Evolutionary conservation across 495 filamentous ascomycete species (phyloP), one percentile per base, ranked within the genome.

Genomic region (Talaromyces nanjingensis): DNA sequence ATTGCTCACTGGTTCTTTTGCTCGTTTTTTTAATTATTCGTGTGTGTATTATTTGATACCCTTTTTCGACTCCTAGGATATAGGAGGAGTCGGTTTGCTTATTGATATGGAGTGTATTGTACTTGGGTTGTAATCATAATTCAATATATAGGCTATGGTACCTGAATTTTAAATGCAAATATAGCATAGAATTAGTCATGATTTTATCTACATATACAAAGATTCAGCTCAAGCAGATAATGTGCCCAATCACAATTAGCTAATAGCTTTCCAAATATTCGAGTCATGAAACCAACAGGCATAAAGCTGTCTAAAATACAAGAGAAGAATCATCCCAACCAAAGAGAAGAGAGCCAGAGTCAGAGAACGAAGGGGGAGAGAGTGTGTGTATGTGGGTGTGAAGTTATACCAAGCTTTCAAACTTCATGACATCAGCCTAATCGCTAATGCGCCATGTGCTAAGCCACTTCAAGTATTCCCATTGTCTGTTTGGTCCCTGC

Each of bases 401-500:
- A 20, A 49, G 45, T 20, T 6, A 9, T 49, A 49, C n/a, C 4
- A 18, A 20, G 6, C n/a, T 20, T 49, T 16, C 27, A 60, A 33
- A 29, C 18, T 60, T 22, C 11, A 29, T 4, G 45, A n/a, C 25
- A 37, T 42, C 45, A 49, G n/a, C n/a, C 76, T 68, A 83, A 65
- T 82, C 80, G 22, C 76, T 72, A 54, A 85, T 82, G 61, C 78
- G 78, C 83, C 83, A 85, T 55, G 74, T 77, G 53, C 77, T 75
- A 64, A 96, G 87, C 94, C 94, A 98, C 79, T 91, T 96, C 79
- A 98, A 78, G 78, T 98, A 91, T 68, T 78, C 84, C 85, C 91
- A 98, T 74, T 98, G 81, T 73, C 85, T 83, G 74, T 90, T 89
- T 45, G 83, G 76, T 11, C 94, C 94, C 59, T 87, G 87, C 90